Conservation (phyloP, 139 green algal species). For the Haematococcus sp. region DNA sequence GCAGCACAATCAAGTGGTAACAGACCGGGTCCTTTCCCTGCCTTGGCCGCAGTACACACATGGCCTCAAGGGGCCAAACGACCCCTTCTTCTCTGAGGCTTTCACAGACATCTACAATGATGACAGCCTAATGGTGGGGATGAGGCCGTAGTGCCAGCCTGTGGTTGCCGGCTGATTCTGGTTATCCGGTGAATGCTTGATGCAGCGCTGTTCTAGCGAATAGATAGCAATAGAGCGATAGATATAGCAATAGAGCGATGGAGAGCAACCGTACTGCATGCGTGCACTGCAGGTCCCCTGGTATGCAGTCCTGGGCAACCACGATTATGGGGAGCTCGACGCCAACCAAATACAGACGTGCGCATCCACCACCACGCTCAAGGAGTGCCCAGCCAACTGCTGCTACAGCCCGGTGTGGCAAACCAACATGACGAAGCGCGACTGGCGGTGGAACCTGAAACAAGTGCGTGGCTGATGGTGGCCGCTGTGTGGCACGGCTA, state of each 20-base stretch:
- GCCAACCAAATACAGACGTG: neutral
- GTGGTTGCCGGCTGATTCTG: neutral
- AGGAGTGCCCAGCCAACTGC: constrained; percentile 33
- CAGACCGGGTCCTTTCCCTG: too few relatives aligned
- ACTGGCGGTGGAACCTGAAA: neutral
- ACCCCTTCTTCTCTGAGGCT: constrained; percentile 41
- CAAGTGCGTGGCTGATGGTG: too few relatives aligned
- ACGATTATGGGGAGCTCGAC: constrained; percentile 52
- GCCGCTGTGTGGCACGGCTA: too few relatives aligned
- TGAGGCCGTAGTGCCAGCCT: neutral
- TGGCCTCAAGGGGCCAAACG: constrained; percentile 37
- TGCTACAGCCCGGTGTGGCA: constrained; percentile 45
- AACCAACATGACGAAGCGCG: neutral
- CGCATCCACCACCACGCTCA: constrained; percentile 25
- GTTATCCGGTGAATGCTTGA: too few relatives aligned
- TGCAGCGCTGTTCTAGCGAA: too few relatives aligned
- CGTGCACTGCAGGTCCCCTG: constrained; percentile 44
- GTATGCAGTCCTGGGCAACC: constrained; percentile 69
- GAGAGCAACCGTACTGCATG: neutral
- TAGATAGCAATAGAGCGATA: neutral
- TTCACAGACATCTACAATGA: constrained; percentile 55
- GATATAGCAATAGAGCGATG: neutral
- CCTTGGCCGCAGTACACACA: constrained; percentile 14
- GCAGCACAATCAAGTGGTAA: too few relatives aligned
- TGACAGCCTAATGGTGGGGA: constrained; percentile 39